Percentiles rank a stretch among this genome's conserved stretches.
phyloP scores from a whole-genome alignment of 768 basidiomycete genomes.

The Pisolithus tinctorius region DNA sequence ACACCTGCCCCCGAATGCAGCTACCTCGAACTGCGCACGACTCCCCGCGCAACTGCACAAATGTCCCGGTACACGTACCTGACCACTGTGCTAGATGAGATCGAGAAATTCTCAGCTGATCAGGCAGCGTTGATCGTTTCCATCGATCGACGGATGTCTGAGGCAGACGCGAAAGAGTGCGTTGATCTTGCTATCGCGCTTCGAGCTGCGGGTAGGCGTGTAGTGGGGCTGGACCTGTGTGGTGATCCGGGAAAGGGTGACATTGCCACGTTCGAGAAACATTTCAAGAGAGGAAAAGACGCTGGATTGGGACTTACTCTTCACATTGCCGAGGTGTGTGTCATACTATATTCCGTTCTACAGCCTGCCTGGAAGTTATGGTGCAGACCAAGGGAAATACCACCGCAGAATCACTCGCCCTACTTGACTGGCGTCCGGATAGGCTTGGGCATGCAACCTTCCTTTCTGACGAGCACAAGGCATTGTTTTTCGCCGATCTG shows the following conservation, averaged over 20 bases:
- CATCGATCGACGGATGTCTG: constrained; percentile 65
- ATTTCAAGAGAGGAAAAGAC: constrained; percentile 47
- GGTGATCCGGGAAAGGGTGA: constrained; percentile 65
- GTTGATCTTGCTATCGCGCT: constrained; percentile 50
- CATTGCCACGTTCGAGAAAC: constrained; percentile 41
- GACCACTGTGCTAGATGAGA: constrained; percentile 54
- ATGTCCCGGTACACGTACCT: constrained; percentile 63
- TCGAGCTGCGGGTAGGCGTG: constrained; percentile 46
- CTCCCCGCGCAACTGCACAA: constrained; percentile 50
- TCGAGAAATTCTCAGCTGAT: constrained; percentile 47
- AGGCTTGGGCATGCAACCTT: constrained; percentile 81
- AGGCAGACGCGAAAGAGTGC: constrained; percentile 45
- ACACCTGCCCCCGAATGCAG: constrained; percentile 44
- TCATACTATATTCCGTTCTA: neutral
- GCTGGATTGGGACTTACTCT: constrained; percentile 69
- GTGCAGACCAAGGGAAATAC: constrained; percentile 42
- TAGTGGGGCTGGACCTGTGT: constrained; percentile 79
- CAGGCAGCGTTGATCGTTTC: constrained; percentile 63
- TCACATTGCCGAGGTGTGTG: constrained; percentile 75
- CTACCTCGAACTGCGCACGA: constrained; percentile 82
- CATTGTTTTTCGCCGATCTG: constrained; percentile 39
- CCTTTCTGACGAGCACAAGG: constrained; percentile 53
- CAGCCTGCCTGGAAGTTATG: neutral
- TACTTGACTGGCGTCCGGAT: constrained; percentile 59
- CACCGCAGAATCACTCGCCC: constrained; percentile 47